Evolutionary conservation across 208 protist genomes (phyloP), one percentile per base, ranked within the genome.

Genomic region (Leishmania turanica): DNA sequence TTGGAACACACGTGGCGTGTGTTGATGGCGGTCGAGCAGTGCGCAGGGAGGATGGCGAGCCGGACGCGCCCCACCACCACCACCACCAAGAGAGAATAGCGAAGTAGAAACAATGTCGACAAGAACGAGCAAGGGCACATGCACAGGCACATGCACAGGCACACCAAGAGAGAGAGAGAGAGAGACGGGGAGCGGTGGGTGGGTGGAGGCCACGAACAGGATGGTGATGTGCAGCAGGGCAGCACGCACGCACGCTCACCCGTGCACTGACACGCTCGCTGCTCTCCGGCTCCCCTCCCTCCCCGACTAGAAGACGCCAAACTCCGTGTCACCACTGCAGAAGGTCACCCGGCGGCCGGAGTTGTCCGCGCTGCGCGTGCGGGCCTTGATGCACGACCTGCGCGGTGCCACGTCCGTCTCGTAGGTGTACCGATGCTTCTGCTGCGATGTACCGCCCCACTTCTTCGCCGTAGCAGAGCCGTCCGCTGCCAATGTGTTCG

Each of bases 251-350:
- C 27, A 34, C 5, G 31, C 62, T 37, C 31, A 68, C 31, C 13
- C 40, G 62, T 24, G 17, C 31, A 17, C 62, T 42, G 31, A 21
- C 31, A 21, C 31, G 62, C 27, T n/a, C 66, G 34, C 40, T 72
- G 27, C 37, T 5, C 31, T 13, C n/a, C 42, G 24, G 8, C 47
- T 19, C 7, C 34, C 34, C 34, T 19, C 40, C 53, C 21, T 19
- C 70, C 27, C 47, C 9, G 9, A 75, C 82, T 88, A 95, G 65
- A 92, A 93, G 34, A 95, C 89, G 31, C 89, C 87, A 53, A 90
- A 87, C 47, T 92, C 82, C 9, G 82, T 88, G 54, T 91, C 90
- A 2, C 77, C 90, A 47, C 87, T 85, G 62, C 88, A 93, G 47
- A 95, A 82, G 19, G 64, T 77, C 13, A 93, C 87, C 8, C 78